A percentile compares a stretch with the other conserved stretches of the same genome.
Conservation (phyloP, 805 yeast genomes). For the Clavispora santaluciae region DNA sequence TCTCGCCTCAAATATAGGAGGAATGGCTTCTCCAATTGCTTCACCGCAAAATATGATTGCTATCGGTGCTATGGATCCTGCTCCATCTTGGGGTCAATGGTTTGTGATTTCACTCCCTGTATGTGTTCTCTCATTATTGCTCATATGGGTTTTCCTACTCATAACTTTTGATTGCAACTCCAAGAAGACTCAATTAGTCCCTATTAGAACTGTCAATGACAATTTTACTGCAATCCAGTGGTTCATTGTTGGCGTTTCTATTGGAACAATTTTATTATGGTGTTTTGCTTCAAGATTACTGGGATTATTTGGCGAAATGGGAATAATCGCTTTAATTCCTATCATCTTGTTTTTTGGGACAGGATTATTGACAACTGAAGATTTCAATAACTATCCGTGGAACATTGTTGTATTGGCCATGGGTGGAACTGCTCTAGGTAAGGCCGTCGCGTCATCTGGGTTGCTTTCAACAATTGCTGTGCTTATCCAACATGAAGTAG, state of each 20-base stretch:
- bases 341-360: slow-evolving; percentile 46
- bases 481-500: slow-evolving; percentile 39
- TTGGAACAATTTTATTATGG: slow-evolving; percentile 46
- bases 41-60: slow-evolving; percentile 55
- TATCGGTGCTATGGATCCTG: slow-evolving; percentile 47
- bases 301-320: slow-evolving; percentile 43
- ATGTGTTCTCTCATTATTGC: slow-evolving; percentile 35
- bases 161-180: slow-evolving; percentile 47
- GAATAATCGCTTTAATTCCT: slow-evolving; percentile 45
- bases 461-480: slow-evolving; percentile 42
- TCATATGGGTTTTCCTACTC: slow-evolving; percentile 48
- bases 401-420: slow-evolving; percentile 49
- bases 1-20: slow-evolving; percentile 48
- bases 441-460: slow-evolving; percentile 47
- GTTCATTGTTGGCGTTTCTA: slow-evolving; percentile 37
- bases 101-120: slow-evolving; percentile 48
- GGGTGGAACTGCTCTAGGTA: slow-evolving; percentile 54
- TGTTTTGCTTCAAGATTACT: slow-evolving; percentile 42
- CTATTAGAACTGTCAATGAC: slow-evolving; percentile 44
- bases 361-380: slow-evolving; percentile 43
- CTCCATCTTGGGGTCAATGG: slow-evolving; percentile 56
- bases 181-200: slow-evolving; percentile 44
- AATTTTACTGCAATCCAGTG: slow-evolving; percentile 41
- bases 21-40: slow-evolving; percentile 53
- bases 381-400: slow-evolving; percentile 51